Evolutionary conservation across 139 green algal species (phyloP), one percentile per base, ranked within the genome.

Genomic region (Asterochloris erici): DNA sequence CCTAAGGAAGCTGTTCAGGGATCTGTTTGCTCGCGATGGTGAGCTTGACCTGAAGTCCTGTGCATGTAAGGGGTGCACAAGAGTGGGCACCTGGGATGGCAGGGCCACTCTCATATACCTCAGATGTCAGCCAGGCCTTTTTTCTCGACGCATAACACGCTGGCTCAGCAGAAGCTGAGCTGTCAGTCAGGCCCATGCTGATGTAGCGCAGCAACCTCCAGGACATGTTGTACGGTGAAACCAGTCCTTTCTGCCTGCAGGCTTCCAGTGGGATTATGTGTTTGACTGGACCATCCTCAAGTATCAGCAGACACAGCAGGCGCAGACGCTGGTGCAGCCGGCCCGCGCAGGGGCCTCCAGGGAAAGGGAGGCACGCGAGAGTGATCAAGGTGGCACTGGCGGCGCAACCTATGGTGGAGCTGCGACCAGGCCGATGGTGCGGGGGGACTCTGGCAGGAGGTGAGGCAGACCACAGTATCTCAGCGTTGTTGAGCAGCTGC

Each of bases 211-310:
- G 66, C 17, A 26, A 23, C 21, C 21, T 71, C 4, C 38, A 54
- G 38, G 38, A 2, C 38, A 6, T 54, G 6, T 54, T 54, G 38
- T 54, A 71, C 10, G 66, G 21, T 9, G 9, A 1, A 26, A 71
- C 21, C 19, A 71, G 9, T 21, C 6, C 1, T 23, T 23, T 78
- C 23, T 81, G 54, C 62, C 17, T 82, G n/a, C 89, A 95, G 96
- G 96, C 10, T 99, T 97, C 89, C 94, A 98, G 82, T 99, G 97
- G 94, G 97, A 99, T 88, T 99, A 99, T 84, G 96, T 99, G 24
- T 99, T 99, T 87, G 97, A 99, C 90, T 99, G 97, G 96, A 99
- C 96, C 27, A 97, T 99, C 78, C 90, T 99, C 47, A 99, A 99
- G 91, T 95, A 96, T 87, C 90, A 93, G 85, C 94, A 97, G 81